Base-by-base conservation (phyloP, 345 rosid genomes). In the Sisymbrium irio region DNA sequence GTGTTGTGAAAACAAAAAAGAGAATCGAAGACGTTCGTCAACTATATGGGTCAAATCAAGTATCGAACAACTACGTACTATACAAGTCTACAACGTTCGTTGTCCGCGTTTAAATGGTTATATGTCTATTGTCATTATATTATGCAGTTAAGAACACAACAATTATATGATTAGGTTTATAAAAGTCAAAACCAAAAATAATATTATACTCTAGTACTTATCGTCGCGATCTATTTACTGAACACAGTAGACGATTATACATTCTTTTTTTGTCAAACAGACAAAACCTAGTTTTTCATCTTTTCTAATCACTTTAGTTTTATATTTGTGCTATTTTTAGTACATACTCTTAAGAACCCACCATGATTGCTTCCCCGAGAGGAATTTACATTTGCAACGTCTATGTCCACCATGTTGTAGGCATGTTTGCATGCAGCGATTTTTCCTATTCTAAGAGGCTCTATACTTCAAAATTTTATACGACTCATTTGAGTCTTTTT, bases 71-170 rank as follows among this genome's bases (percentile, higher is more conserved):
- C 0, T 32, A 7, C 62, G n/a, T n/a, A n/a, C n/a, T n/a, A n/a
- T 40, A 11, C 62, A 55, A 12, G n/a, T 13, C n/a, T 39, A 11
- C n/a, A 6, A 39, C 62, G 12, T 40, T 40, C 40, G 72, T 15
- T 67, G 62, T 20, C 62, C 18, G 6, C 14, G 28, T 55, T 20
- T 13, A 13, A 41, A 17, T 68, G 63, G 63, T 54, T 41, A 28
- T 9, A 18, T 55, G 72, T 55, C 41, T 41, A 55, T 55, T 68
- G 40, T 54, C 53, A 68, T 68, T 54, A 54, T 40, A 68, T 68
- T 54, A 54, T 40, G 47, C 49, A 20, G 36, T 20, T n/a, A 50
- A 45, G 1, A 15, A 67, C 28, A 67, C 7, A 39, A 18, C 35
- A 2, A 39, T 10, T 3, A 13, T 39, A 39, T 39, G 42, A 39